These are phyloP conservation scores for Boletus semigastroideus DNA, from an alignment of 1,284 basidiomycete genomes.

Conservation along the genomic window DNA sequence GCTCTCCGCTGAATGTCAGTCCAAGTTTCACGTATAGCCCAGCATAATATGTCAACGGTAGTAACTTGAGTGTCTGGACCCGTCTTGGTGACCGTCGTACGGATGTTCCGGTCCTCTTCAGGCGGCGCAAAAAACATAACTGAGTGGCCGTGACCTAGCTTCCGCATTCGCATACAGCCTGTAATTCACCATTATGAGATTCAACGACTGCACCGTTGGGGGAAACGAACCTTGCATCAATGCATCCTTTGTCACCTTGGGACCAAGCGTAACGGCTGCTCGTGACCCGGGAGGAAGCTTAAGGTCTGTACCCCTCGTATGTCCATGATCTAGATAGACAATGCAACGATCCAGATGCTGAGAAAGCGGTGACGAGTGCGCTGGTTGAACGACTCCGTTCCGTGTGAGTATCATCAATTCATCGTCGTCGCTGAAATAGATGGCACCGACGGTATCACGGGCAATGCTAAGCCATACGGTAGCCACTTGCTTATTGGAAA, in stretches of 20 bases:
- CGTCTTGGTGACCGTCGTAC: not conserved
- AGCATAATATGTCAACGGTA: not conserved
- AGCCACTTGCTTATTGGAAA: not conserved
- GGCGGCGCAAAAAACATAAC: not conserved
- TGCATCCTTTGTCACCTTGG: not conserved
- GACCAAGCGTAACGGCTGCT: not conserved
- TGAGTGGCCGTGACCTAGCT: not conserved
- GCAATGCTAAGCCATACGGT: not conserved
- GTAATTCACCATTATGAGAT: not conserved
- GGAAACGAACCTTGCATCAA: not conserved
- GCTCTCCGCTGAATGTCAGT: not conserved
- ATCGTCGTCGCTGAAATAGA: not conserved
- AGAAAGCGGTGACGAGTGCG: not conserved
- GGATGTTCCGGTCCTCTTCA: not conserved
- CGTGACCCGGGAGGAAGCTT: not conserved
- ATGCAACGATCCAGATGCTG: not conserved
- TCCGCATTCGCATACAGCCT: conserved; percentile 1
- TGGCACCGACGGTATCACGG: not conserved
- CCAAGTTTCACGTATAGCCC: not conserved
- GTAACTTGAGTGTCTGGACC: not conserved
- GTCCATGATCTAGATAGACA: not conserved
- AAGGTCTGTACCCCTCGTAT: not conserved
- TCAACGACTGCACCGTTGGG: not conserved
- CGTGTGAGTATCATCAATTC: not conserved
- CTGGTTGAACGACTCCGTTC: not conserved